Evolutionary conservation across 768 basidiomycete genomes (phyloP), one percentile per base, ranked within the genome.

Genomic region (Nidula microcarpa): DNA sequence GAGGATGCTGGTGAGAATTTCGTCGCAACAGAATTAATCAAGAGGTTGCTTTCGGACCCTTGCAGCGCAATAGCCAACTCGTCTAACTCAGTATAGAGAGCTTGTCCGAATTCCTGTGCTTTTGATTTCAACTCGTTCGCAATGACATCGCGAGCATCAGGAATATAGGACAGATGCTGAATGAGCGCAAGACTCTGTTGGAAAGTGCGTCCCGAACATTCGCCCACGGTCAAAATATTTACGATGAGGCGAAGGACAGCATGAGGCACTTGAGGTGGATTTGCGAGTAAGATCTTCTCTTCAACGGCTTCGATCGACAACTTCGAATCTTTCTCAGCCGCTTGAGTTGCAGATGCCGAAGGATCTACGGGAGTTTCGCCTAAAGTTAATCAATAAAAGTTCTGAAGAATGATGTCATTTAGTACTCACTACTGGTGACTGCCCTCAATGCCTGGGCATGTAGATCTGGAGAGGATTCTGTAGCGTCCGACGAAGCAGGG

Each of bases 121-220:
- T 91, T 90, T 3, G 77, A 66, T 53, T 86, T 85, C 43, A 99
- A 77, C 69, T 99, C 97, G 57, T 88, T 83, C 3, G 95, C 87
- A 58, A 99, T 86, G 43, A 90, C 83, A 50, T 95, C 92, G 43
- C 92, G 86, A 6, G 90, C 91, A 53, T 92, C 91, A 5, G 92
- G 88, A 55, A 98, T 83, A 67, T 82, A 81, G 0, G 94, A 95
- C 17, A 98, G 74, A 62, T 99, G 86, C 68, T 96, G 93, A 53
- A 99, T 98, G 34, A 98, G 81, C 14, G 87, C 79, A 43, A 98
- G 77, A 39, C 92, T 94, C 65, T 94, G 87, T 60, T 94, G 89
- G 81, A 99, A 99, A n/a, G 95, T 97, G 33, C 89, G 81, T 43
- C 89, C 91, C 18, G 94, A 94, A 64, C 96, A 98, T 74, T 99